Conservation (phyloP, 2,329 filamentous ascomycete genomes). For the Talaromyces pinophilus region DNA sequence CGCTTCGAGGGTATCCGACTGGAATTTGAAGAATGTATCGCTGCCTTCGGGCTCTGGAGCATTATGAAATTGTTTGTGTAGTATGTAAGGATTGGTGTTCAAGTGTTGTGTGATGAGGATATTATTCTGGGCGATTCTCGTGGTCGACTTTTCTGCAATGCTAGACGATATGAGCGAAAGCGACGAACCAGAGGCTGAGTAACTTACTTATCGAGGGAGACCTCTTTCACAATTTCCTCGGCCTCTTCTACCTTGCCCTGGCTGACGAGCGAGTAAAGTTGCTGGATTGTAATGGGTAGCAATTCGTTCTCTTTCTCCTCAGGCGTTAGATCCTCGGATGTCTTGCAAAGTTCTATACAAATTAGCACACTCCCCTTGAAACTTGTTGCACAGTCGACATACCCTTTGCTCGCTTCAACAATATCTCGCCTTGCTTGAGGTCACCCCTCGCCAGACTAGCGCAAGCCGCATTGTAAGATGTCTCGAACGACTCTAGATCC, state of each 20-base stretch:
- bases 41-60: slow-evolving; percentile 49
- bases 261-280: slow-evolving; percentile 60
- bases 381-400: not conserved
- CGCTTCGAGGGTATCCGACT: slow-evolving; percentile 55
- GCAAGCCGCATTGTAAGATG: slow-evolving; percentile 65
- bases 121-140: slow-evolving; percentile 63
- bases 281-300: slow-evolving; percentile 62
- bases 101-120: slow-evolving; percentile 51
- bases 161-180: slow-evolving; percentile 35
- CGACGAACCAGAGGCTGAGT: not conserved
- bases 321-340: slow-evolving; percentile 59
- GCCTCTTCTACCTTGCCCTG: slow-evolving; percentile 60
- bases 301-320: slow-evolving; percentile 62
- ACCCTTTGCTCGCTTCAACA: slow-evolving; percentile 61
- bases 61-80: slow-evolving; percentile 58
- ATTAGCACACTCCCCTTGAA: not conserved
- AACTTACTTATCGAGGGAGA: slow-evolving; percentile 56
- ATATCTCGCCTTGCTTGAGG: slow-evolving; percentile 58
- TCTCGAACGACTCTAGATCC: slow-evolving; percentile 65
- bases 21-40: slow-evolving; percentile 61
- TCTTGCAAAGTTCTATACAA: slow-evolving; percentile 57
- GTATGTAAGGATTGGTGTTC: slow-evolving; percentile 58
- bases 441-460: slow-evolving; percentile 63
- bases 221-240: slow-evolving; percentile 52
- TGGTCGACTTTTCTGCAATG: slow-evolving; percentile 60